Evolutionary conservation across 208 protist genomes (phyloP).

Genomic region (Wallacemonas sp.): DNA sequence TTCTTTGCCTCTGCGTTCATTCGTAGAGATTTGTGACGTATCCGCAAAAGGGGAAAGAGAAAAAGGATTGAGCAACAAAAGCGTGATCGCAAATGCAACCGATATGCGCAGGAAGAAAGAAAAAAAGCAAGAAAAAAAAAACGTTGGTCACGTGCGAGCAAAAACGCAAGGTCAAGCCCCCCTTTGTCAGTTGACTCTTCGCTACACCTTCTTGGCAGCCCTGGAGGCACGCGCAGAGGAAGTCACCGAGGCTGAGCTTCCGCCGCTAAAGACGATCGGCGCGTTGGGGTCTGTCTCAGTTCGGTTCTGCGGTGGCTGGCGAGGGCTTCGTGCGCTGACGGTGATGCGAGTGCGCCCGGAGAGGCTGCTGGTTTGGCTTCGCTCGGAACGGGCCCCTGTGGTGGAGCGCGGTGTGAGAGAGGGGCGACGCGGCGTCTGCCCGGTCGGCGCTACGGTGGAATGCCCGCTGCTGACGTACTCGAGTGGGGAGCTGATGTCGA

Average conservation of each 20-base stretch:
- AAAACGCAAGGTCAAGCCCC: no score
- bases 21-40: no score
- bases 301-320: no score
- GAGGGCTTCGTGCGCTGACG: no score
- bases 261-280: conserved; percentile 1
- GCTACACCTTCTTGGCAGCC: background rate
- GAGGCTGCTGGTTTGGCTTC: no score
- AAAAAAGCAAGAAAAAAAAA: conserved; percentile 10
- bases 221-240: conserved; percentile 8
- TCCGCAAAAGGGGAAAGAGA: conserved; percentile 3
- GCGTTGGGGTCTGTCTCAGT: background rate
- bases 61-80: background rate
- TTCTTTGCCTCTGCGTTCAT: conserved; percentile 13
- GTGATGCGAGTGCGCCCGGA: no score
- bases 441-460: background rate
- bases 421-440: background rate
- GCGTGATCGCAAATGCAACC: background rate
- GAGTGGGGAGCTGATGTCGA: background rate
- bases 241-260: background rate
- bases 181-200: no score
- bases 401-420: background rate
- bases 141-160: background rate
- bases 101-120: conserved; percentile 1
- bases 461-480: conserved; percentile 10
- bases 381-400: no score